Conservation (phyloP, 176 grass and related monocot genomes). For the Calamus simplicifolius region DNA sequence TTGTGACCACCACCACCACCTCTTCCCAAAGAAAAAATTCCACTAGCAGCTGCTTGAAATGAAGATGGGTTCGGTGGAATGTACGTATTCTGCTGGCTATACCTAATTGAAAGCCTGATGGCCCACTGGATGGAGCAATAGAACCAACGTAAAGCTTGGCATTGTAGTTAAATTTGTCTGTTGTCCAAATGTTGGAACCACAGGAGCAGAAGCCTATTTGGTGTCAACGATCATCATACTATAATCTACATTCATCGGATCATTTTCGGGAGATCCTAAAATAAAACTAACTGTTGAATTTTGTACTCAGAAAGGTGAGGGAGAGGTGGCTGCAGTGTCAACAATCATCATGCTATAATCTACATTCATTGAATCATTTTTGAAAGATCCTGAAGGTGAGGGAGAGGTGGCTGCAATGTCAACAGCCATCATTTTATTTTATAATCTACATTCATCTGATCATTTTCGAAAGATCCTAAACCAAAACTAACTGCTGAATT, state of each 20-base stretch:
- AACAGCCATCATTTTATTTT: too few relatives aligned
- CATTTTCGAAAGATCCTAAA: too few relatives aligned
- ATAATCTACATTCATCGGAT: conserved; percentile 20
- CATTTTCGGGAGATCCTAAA: too few relatives aligned
- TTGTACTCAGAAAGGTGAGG: too few relatives aligned
- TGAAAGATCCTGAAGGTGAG: neutral
- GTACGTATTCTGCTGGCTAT: neutral
- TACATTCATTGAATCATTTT: too few relatives aligned
- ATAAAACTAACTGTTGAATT: too few relatives aligned
- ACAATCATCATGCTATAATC: too few relatives aligned
- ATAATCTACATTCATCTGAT: too few relatives aligned
- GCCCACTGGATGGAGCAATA: neutral
- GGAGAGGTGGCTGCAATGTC: neutral
- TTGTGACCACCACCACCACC: conserved; percentile 9
- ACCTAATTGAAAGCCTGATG: conserved; percentile 7
- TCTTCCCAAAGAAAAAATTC: conserved; percentile 13
- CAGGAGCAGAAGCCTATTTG: neutral
- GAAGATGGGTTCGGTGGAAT: conserved; percentile 1
- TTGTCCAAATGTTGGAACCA: conserved; percentile 4
- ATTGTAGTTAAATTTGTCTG: neutral
- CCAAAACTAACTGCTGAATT: neutral
- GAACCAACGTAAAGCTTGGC: conserved; percentile 3
- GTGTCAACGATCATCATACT: conserved; percentile 18
- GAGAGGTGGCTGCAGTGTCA: too few relatives aligned
- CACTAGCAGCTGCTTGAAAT: conserved; percentile 9